Evolutionary conservation across 805 yeast genomes (phyloP), one percentile per base, ranked within the genome.

Genomic region (Barnettozyma populi): DNA sequence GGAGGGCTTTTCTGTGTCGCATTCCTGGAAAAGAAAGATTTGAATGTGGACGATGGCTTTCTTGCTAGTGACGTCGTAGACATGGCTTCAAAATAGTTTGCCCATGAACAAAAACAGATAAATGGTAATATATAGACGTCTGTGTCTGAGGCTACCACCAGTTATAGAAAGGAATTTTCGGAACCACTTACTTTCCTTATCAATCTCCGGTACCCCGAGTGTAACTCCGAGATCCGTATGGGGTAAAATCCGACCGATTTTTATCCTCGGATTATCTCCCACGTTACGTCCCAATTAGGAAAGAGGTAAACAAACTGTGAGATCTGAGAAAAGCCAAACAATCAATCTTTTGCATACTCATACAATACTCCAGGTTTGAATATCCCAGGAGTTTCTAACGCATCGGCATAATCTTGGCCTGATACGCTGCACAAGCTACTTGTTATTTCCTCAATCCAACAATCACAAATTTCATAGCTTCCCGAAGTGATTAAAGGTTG

Each of bases 241-340:
- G 25, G 36, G 6, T 10, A 10, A 7, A 16, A 32, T 32, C 36
- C 36, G 36, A 10, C 21, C 21, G 5, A 6, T 36, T 8, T 36
- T 36, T 19, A 19, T 20, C 38, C 38, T 36, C 38, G 38, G 38
- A 36, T 8, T 16, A n/a, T n/a, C 23, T 11, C n/a, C n/a, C n/a
- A n/a, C n/a, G n/a, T n/a, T n/a, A n/a, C n/a, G 13, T 37, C 59
- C 60, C 38, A 36, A 52, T 57, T 50, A 21, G 60, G 61, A 35
- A 44, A 56, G 49, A 52, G 1, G 56, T 57, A 57, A 57, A 57
- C 57, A 56, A 44, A 38, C 23, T 14, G 20, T 20, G 19, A 18
- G 21, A 23, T 32, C 34, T 19, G 23, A 42, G 36, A 41, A 41
- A 39, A 36, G 31, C 39, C 37, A 45, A 42, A 34, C 43, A 41